Percentiles rank a stretch among this genome's conserved stretches.
Conservation (phyloP, 2,329 filamentous ascomycete species). For the Thelonectria olida region DNA sequence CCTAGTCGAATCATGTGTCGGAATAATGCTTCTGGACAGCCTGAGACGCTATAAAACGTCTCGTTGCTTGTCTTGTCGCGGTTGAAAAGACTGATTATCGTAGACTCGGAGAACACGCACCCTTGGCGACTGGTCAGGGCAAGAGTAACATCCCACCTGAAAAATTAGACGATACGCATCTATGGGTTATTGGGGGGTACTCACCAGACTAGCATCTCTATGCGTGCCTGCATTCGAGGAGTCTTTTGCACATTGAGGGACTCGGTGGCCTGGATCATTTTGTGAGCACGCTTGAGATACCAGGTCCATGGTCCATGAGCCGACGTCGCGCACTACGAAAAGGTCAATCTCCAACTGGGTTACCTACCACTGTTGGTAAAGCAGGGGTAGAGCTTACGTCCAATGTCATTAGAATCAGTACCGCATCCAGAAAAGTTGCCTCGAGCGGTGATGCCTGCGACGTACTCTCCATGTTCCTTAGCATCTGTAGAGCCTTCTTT, state of each 20-base stretch:
- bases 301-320: constrained; percentile 43
- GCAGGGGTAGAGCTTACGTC: constrained; percentile 43
- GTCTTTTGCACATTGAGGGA: constrained; percentile 22
- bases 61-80: constrained; percentile 32
- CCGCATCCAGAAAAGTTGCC: constrained; percentile 38
- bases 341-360: no score
- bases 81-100: constrained; percentile 21
- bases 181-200: neutral
- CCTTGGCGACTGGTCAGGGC: constrained; percentile 44
- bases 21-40: constrained; percentile 44
- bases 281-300: constrained; percentile 38
- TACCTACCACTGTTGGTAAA: no score
- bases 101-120: constrained; percentile 35
- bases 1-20: constrained; percentile 40
- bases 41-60: constrained; percentile 45
- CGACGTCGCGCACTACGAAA: constrained; percentile 47
- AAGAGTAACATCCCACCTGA: constrained; percentile 46
- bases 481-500: constrained; percentile 37
- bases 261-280: constrained; percentile 36
- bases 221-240: constrained; percentile 38
- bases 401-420: constrained; percentile 44
- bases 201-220: constrained; percentile 43
- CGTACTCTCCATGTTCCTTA: constrained; percentile 23
- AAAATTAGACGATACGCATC: no score
- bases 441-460: constrained; percentile 5